Conservation (phyloP, 139 green algal species). For the Chlamydomonas applanata region DNA sequence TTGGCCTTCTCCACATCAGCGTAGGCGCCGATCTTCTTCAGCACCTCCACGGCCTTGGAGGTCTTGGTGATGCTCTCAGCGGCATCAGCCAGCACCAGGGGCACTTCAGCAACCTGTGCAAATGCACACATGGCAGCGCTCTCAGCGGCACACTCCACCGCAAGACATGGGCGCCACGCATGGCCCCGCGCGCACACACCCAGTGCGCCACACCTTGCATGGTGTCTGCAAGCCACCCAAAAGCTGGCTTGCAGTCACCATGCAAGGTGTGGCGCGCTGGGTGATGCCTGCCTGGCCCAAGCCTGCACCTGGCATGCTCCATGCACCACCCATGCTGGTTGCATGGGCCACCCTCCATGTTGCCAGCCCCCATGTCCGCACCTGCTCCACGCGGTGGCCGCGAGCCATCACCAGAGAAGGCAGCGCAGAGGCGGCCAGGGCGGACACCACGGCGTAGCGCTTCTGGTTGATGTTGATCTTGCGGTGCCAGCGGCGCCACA, state of each 20-base stretch:
- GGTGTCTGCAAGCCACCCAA: neutral
- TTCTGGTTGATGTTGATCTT: constrained; percentile 99
- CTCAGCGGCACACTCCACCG: neutral
- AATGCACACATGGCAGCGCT: too few relatives aligned
- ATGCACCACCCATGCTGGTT: neutral
- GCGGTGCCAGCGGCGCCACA: constrained; percentile 96
- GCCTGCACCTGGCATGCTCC: neutral
- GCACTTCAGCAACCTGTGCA: constrained; percentile 88
- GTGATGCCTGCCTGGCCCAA: neutral
- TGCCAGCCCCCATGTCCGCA: neutral
- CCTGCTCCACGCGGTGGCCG: constrained; percentile 90
- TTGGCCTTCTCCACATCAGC: constrained; percentile 90
- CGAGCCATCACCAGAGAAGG: constrained; percentile 94
- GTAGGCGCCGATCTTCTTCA: constrained; percentile 83
- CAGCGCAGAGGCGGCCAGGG: constrained; percentile 92
- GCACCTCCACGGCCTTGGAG: constrained; percentile 82
- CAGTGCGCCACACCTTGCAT: neutral
- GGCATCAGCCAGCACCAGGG: constrained; percentile 90
- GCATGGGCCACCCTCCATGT: neutral
- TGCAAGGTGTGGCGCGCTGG: neutral
- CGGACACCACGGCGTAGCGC: constrained; percentile 92
- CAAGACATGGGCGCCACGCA: neutral
- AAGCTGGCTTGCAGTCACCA: neutral
- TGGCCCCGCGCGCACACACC: neutral
- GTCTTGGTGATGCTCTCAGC: constrained; percentile 91